Evolutionary conservation across 768 basidiomycete genomes (phyloP), one percentile per base, ranked within the genome.

Genomic region (Amanita pseudoporphyria): DNA sequence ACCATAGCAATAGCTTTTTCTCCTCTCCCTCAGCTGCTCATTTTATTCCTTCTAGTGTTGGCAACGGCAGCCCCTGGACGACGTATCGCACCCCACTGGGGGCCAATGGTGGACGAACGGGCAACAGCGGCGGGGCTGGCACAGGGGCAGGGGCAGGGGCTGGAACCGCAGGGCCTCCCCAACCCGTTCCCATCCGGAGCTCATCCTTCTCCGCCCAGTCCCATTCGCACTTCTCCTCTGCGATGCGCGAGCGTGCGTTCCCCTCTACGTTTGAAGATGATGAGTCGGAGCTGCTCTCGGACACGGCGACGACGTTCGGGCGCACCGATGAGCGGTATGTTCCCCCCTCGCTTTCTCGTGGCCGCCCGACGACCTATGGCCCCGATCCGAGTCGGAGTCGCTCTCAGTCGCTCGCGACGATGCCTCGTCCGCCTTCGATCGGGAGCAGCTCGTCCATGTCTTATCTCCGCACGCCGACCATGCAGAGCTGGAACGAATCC

Each of bases 211-310:
- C 46, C 18, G 59, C 74, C 9, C 70, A 76, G 49, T 65, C 71
- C 32, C 78, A 78, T 55, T 60, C 67, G 53, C 73, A 76, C 41
- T 83, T 86, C 60, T 66, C 74, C 18, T 78, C 81, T 22, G 70
- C 76, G 33, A 80, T 86, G 77, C 79, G 82, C 36, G 83, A 82
- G 47, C 68, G 79, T 28, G 61, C 69, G 9, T 88, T 89, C 63
- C 75, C 82, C 5, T 86, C 84, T 19, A 89, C 85, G 1, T 78
- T 84, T 56, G 87, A 89, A 66, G 86, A 89, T 56, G 87, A 89
- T 62, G 87, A 89, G 64, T 78, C 76, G 1, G 84, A 85, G 47
- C 67, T 63, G 6, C 65, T 79, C 19, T 77, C 75, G 43, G 82
- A 85, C 59, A 10, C 7, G 21, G 74, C 73, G 14, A 13, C 3